Base-by-base conservation (phyloP, 306 rosid genomes). In the Glycine latifolia region DNA sequence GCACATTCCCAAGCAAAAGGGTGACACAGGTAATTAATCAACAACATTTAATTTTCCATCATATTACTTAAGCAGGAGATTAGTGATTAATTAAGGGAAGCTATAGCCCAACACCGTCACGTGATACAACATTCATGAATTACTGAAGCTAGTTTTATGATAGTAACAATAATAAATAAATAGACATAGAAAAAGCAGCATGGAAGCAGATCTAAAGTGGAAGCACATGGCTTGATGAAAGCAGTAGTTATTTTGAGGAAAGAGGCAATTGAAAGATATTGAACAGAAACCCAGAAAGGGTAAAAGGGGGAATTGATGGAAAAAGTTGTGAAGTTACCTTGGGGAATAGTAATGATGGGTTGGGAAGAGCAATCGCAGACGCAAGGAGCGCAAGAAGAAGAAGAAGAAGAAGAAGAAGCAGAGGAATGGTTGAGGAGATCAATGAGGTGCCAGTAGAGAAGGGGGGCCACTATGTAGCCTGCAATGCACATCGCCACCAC, bases 341-440 rank as follows among this genome's bases (percentile, higher is more conserved):
- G 81, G 26, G 97, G 96, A 46, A 94, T 89, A 35, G 94, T 84
- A 82, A 94, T 84, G 43, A 85, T 68, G 43, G 98, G 97, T 53
- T 87, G 93, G 61, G 98, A 91, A 82, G 97, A 86, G 77, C 97
- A 94, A 76, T 92, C 94, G 35, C 98, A 92, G 81, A 83, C 60
- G 84, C 98, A 94, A 47, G 94, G 88, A 31, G 92, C 77, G 79
- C 97, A 94, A 70, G 86, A 63, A 35, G 97, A 88, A 20, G 86
- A 20, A 20, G 26, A n/a, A n/a, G n/a, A n/a, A n/a, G n/a, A 26
- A 26, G 31, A 26, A 26, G 31, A 26, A 26, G 1, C 31, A 26
- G 31, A 26, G 31, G 31, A 90, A 60, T 62, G 86, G 26, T 78
- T 85, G n/a, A 15, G 6, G n/a, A 86, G 93, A 73, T 88, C 98